phyloP scores from a whole-genome alignment of 352 stramenopile genomes.

The Globisporangium spinosum region DNA sequence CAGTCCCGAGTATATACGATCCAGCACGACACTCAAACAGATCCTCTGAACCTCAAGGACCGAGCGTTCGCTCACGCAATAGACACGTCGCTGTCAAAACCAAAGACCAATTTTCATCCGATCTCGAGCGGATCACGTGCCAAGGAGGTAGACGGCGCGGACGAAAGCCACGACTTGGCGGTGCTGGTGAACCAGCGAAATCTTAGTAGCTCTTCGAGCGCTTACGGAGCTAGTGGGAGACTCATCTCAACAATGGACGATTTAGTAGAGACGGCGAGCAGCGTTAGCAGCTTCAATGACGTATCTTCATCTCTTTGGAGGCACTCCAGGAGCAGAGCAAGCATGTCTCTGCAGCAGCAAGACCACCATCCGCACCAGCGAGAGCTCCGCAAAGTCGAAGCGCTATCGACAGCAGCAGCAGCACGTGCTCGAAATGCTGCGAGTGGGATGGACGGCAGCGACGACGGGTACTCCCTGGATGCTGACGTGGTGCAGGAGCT shows the following conservation, averaged over 20 bases:
- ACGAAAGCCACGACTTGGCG: conserved; percentile 1
- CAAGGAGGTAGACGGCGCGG: background rate
- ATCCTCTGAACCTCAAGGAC: background rate
- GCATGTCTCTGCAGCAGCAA: background rate
- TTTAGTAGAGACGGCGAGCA: conserved; percentile 17
- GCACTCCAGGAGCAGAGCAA: background rate
- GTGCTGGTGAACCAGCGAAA: background rate
- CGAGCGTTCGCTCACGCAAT: background rate
- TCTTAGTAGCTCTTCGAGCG: background rate
- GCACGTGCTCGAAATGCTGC: background rate
- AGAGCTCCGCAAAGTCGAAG: background rate
- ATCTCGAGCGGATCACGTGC: background rate
- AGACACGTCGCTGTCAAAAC: background rate
- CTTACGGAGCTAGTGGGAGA: background rate
- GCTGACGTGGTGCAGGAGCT: conserved; percentile 24
- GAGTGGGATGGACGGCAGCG: conserved; percentile 6
- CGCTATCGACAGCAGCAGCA: background rate
- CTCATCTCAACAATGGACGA: background rate
- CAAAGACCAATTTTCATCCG: conserved; percentile 6
- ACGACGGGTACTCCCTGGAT: conserved; percentile 18
- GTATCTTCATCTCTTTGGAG: conserved; percentile 14
- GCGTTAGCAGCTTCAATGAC: conserved; percentile 14
- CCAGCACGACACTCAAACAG: background rate
- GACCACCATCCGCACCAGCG: background rate
- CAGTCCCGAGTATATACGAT: conserved; percentile 8